phyloP scores from a whole-genome alignment of 495 filamentous ascomycete genomes.

The Aspergillus nidulans region DNA sequence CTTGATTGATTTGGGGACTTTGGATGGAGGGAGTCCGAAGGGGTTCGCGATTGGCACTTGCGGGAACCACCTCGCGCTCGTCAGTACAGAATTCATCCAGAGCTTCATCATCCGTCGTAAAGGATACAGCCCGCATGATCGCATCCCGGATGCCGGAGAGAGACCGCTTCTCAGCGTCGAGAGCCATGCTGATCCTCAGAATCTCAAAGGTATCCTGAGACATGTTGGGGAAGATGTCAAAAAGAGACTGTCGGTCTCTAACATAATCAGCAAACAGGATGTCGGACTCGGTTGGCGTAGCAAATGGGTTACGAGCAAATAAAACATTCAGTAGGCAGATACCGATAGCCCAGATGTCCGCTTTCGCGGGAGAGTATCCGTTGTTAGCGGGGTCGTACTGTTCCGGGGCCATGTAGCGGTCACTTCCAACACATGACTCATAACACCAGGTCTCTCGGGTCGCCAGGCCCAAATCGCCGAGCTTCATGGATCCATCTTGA shows the following conservation, averaged over 20 bases:
- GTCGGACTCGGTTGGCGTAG: constrained; percentile 77
- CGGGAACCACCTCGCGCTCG: constrained; percentile 64
- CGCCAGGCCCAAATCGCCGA: constrained; percentile 92
- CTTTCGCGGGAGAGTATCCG: constrained; percentile 89
- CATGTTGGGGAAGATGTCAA: constrained; percentile 98
- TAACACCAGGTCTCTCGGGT: constrained; percentile 81
- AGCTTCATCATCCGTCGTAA: constrained; percentile 88
- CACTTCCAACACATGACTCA: constrained; percentile 90
- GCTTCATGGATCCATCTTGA: constrained; percentile 82
- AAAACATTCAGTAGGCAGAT: constrained; percentile 94
- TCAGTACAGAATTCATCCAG: constrained; percentile 92
- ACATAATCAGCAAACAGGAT: constrained; percentile 88
- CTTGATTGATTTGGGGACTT: constrained; percentile 73
- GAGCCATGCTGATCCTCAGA: constrained; percentile 75
- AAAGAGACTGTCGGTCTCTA: constrained; percentile 86
- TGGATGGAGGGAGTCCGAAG: constrained; percentile 93
- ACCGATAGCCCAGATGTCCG: constrained; percentile 94
- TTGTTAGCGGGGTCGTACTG: constrained; percentile 82
- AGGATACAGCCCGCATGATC: constrained; percentile 74
- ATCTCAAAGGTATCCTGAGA: constrained; percentile 96
- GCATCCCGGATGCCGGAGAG: constrained; percentile 69
- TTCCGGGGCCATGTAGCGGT: constrained; percentile 98
- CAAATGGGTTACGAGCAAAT: constrained; percentile 94
- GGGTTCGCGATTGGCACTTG: constrained; percentile 88
- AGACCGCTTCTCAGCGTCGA: constrained; percentile 88